These are phyloP conservation scores for Babesia sp. DNA, from an alignment of 169 alveolate genomes.

Conservation along the genomic window DNA sequence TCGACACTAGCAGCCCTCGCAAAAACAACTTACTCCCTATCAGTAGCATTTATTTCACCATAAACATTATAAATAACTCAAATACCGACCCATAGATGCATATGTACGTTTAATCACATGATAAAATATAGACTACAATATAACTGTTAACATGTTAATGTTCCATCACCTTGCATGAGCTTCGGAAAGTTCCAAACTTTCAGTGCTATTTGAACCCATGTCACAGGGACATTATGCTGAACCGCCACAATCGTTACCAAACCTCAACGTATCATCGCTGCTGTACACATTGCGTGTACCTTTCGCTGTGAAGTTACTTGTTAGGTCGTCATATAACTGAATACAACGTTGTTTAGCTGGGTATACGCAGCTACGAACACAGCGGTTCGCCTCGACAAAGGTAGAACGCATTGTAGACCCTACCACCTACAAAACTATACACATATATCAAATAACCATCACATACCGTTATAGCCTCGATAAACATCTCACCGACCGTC, in stretches of 20 bases:
- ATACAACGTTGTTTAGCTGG: conserved; percentile 56
- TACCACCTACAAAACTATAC: conserved; percentile 25
- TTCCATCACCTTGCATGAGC: too few species aligned
- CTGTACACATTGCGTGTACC: conserved; percentile 45
- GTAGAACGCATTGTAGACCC: conserved; percentile 43
- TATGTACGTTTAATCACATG: too few species aligned
- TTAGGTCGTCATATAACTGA: conserved; percentile 51
- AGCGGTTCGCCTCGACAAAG: conserved; percentile 51
- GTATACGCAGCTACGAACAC: conserved; percentile 53
- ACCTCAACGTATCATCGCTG: conserved; percentile 27
- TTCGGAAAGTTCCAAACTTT: too few species aligned
- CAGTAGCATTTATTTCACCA: too few species aligned
- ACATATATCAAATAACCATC: neutral
- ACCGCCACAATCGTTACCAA: conserved; percentile 56
- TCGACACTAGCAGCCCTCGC: too few species aligned
- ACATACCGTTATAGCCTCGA: conserved; percentile 61
- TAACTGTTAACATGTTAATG: too few species aligned
- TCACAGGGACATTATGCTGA: conserved; percentile 2
- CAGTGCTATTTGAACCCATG: too few species aligned
- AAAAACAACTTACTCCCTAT: too few species aligned
- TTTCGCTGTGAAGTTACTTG: conserved; percentile 33
- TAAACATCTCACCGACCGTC: conserved; percentile 39
- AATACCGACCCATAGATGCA: too few species aligned
- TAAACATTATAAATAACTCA: too few species aligned
- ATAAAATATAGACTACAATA: too few species aligned